Percentiles rank a stretch among this genome's conserved stretches.
phyloP scores from a whole-genome alignment of 2,329 filamentous ascomycete genomes.

The Talaromyces sp. region DNA sequence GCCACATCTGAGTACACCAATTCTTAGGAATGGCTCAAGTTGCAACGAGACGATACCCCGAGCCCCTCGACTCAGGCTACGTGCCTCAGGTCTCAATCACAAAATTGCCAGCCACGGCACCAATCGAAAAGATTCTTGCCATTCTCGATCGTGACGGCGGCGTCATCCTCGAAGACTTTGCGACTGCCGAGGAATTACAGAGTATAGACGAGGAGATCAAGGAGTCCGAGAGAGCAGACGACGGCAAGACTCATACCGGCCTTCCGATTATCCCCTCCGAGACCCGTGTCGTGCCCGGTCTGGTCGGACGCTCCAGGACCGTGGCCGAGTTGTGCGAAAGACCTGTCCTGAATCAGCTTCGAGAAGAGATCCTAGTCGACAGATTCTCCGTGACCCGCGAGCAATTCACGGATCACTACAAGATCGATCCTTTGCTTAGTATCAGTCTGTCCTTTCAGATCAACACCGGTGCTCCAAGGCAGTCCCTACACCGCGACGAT shows the following conservation, averaged over 20 bases:
- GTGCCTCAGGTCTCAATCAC: slow-evolving; percentile 20
- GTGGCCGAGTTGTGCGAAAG: background rate
- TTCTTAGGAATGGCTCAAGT: background rate
- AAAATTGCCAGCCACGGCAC: slow-evolving; percentile 24
- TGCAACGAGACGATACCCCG: background rate
- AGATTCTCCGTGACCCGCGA: slow-evolving; percentile 19
- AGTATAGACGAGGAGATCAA: slow-evolving; percentile 13
- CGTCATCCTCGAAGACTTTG: slow-evolving; percentile 31
- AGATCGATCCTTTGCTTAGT: slow-evolving; percentile 28
- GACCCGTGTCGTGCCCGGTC: background rate
- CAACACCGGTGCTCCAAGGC: slow-evolving; percentile 29
- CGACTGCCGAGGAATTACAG: slow-evolving; percentile 23
- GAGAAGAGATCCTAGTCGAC: background rate
- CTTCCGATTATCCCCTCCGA: background rate
- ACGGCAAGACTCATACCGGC: background rate
- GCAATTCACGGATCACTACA: slow-evolving; percentile 20
- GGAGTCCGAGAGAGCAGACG: background rate
- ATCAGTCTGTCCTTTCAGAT: slow-evolving; percentile 30
- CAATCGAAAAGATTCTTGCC: slow-evolving; percentile 30
- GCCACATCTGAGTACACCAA: too few relatives aligned
- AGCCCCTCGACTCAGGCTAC: slow-evolving; percentile 17
- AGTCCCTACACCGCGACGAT: slow-evolving; percentile 32
- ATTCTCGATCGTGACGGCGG: slow-evolving; percentile 34
- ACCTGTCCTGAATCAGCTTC: background rate
- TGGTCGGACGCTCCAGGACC: background rate